Base-by-base conservation (phyloP, 306 rosid genomes). In the Oxytropis ochrocephala region DNA sequence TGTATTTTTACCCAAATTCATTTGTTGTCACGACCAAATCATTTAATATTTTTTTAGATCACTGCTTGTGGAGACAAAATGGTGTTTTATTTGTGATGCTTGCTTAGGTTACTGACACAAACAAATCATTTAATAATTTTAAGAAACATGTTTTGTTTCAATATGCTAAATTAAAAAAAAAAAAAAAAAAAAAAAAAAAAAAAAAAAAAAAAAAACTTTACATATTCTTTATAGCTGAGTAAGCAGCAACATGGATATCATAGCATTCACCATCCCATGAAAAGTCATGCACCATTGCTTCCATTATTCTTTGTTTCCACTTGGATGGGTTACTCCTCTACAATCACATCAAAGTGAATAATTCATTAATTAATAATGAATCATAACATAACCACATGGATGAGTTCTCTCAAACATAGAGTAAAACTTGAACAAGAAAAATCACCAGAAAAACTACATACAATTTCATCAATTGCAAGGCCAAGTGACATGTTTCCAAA, bases 231-330 rank as follows among this genome's bases (percentile, higher is more conserved):
- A 89, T 48, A 60, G 82, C 66, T 2, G 92, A 69, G 79, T 88
- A 92, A 78, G 95, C 88, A 63, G 85, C 83, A 63, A 80, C 33
- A 79, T 90, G 91, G 64, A 81, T 61, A 63, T 88, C 90, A 58
- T 49, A 92, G 88, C 96, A 84, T 86, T 90, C 98, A 6, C 89
- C 93, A 46, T 86, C 96, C 98, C 98, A 92, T 17, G 96, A 88
- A 58, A 88, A 90, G 82, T 92, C 98, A 75, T 82, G 85, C 12
- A 58, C 44, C 96, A 90, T 88, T 73, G 96, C 98, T 18, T 86
- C 89, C 75, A 16, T 53, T 16, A 90, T 79, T 69, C 74, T 86
- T 68, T 27, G 77, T 33, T 79, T 86, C 96, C 96, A 90, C 64
- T 69, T 66, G 4, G 80, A 70, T 24, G 91, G 85, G 64, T 76